Base-by-base conservation (phyloP, 768 basidiomycete species). In the Inosperma sp. region DNA sequence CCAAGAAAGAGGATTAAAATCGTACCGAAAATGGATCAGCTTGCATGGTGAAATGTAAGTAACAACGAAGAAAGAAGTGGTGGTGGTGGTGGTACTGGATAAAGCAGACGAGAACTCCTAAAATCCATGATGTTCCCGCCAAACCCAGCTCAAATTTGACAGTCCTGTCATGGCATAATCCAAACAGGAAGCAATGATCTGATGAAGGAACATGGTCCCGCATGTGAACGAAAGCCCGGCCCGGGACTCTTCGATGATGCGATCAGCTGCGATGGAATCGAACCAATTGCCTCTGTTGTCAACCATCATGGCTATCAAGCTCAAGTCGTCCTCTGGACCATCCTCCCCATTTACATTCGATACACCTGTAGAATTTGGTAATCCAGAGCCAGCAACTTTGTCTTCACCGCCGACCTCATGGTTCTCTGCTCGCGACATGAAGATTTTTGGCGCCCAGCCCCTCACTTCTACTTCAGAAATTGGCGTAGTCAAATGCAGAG, bases 381-480 rank as follows among this genome's bases (percentile, higher is more conserved):
- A 71, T 5, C 53, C 62, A 1, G 72, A 78, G 35, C 57, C 71
- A 4, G 61, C 73, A 3, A 71, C 74, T 1, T 67, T 82, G 3
- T 77, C 80, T 0, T 82, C 86, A 0, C 89, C 91, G 0, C 91
- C 92, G 0, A 86, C 89, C 19, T 77, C 83, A 71, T 91, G 90
- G 84, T 82, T 94, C 12, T 80, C 86, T 22, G 89, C 87, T 7
- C 78, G 78, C 40, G 89, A 93, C 61, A 93, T 92, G 92, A 86
- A 85, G 72, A 76, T 87, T 54, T 95, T 88, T 66, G 91, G 91
- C 26, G 75, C 83, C 2, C 74, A 83, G 49, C 89, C 92, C 5
- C 75, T 94, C 13, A 76, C 76, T 37, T 81, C 83, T 2, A 71
- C 73, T 3, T 73, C 76, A 0, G 75, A 77, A 19, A 72, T 81